These are phyloP conservation scores for Irpex sp. DNA, from an alignment of 1,284 basidiomycete genomes.

Conservation along the genomic window DNA sequence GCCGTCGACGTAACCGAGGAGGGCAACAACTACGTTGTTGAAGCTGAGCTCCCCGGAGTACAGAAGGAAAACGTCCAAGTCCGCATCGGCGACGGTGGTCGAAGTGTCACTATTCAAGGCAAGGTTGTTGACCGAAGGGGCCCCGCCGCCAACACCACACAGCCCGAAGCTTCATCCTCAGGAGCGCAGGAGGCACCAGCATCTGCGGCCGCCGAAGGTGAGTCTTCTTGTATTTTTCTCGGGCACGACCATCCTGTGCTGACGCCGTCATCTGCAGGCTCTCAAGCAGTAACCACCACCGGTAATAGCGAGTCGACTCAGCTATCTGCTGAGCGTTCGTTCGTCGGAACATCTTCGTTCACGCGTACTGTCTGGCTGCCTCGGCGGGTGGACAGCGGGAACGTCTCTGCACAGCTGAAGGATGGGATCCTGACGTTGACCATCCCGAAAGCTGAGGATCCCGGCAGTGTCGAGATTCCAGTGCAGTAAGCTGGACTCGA, in stretches of 20 bases:
- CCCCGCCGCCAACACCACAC: slow-evolving; percentile 5
- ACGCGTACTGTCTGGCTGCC: slow-evolving; percentile 70
- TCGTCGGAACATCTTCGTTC: slow-evolving; percentile 53
- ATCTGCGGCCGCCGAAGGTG: slow-evolving; percentile 26
- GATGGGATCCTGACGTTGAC: slow-evolving; percentile 68
- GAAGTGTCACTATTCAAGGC: slow-evolving; percentile 71
- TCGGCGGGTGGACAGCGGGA: slow-evolving; percentile 51
- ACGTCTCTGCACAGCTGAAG: slow-evolving; percentile 59
- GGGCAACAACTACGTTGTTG: slow-evolving; percentile 60
- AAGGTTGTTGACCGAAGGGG: slow-evolving; percentile 37
- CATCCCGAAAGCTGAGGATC: slow-evolving; percentile 59
- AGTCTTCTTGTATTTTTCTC: neutral
- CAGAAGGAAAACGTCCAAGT: slow-evolving; percentile 75
- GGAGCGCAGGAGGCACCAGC: slow-evolving; percentile 17
- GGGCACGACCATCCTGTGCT: neutral
- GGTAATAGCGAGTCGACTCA: slow-evolving; percentile 31
- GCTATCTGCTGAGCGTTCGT: slow-evolving; percentile 56
- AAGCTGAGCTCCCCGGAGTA: slow-evolving; percentile 76
- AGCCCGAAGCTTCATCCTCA: neutral
- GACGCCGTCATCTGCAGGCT: slow-evolving; percentile 11
- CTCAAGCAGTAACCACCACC: slow-evolving; percentile 28
- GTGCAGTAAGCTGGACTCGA: slow-evolving; percentile 23
- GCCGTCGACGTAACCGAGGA: slow-evolving; percentile 67
- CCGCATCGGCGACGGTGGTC: slow-evolving; percentile 63
- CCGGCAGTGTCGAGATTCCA: slow-evolving; percentile 39